Percentiles rank a stretch among this genome's conserved stretches.
These are phyloP conservation scores for Wilcoxina mikolae DNA, from an alignment of 495 filamentous ascomycete genomes.

Conservation along the genomic window DNA sequence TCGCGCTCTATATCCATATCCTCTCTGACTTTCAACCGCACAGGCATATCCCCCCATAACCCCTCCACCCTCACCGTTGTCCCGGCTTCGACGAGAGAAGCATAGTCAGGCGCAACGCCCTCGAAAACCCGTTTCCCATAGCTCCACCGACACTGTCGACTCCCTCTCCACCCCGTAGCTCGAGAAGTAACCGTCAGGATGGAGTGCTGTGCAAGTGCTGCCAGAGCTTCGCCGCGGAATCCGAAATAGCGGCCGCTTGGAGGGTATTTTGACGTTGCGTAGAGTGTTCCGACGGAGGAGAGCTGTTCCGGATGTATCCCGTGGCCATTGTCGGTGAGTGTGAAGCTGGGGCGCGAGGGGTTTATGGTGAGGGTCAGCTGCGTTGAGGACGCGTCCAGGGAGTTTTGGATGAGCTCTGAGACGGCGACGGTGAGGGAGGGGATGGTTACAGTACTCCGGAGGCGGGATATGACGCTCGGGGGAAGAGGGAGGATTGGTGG, in stretches of 20 bases:
- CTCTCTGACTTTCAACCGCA: slow-evolving; percentile 57
- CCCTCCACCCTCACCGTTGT: slow-evolving; percentile 70
- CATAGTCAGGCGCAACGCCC: slow-evolving; percentile 40
- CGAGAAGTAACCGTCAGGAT: slow-evolving; percentile 67
- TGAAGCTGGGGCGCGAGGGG: slow-evolving; percentile 60
- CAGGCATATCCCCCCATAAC: slow-evolving; percentile 89
- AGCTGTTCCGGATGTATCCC: slow-evolving; percentile 63
- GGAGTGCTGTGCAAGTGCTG: slow-evolving; percentile 62
- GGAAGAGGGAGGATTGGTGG: slow-evolving; percentile 54
- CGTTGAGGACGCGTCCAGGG: slow-evolving; percentile 63
- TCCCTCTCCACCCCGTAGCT: slow-evolving; percentile 44
- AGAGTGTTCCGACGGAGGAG: slow-evolving; percentile 51
- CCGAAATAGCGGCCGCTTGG: slow-evolving; percentile 40
- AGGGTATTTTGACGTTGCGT: slow-evolving; percentile 66
- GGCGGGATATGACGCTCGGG: slow-evolving; percentile 60
- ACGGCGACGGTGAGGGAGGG: slow-evolving; percentile 60
- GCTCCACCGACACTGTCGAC: slow-evolving; percentile 43
- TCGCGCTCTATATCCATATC: slow-evolving; percentile 41
- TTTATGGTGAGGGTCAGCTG: slow-evolving; percentile 61
- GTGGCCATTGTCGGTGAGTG: slow-evolving; percentile 73
- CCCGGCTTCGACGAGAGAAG: slow-evolving; percentile 43
- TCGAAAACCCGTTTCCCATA: slow-evolving; percentile 16
- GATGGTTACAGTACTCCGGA: slow-evolving; percentile 71
- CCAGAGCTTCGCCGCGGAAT: slow-evolving; percentile 56
- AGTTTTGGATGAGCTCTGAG: slow-evolving; percentile 65